Evolutionary conservation across 169 alveolate genomes (phyloP), one percentile per base, ranked within the genome.

Genomic region (Eimeria sp.): DNA sequence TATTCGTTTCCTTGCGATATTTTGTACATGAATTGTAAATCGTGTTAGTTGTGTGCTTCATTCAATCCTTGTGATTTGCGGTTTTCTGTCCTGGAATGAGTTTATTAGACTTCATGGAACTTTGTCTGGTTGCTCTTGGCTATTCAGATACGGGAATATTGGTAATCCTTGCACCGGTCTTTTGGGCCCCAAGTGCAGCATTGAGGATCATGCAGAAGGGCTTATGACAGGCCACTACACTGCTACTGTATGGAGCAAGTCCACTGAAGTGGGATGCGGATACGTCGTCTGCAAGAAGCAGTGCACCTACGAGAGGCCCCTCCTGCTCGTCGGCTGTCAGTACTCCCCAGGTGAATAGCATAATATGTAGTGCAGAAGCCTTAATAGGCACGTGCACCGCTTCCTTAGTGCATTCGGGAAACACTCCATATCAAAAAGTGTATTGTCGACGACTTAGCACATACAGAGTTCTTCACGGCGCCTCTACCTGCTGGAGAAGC

Each of bases 141-240:
- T 34, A 61, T 22, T 18, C 83, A 91, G 95, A 54, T 61, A 58
- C 65, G 95, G 91, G 5, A 51, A 34, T 10, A 34, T 76, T 43
- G 95, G 95, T 5, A 91, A 91, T 75, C 82, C 91, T 61, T 91
- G 95, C 91, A 61, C 95, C 34, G 91, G 67, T 30, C 4, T 72
- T 5, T 22, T 72, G 95, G 72, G 86, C 16, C 72, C 82, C 65
- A 57, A 58, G 80, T 91, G 95, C 40, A 80, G 87, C 70, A 58
- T 58, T 20, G 87, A 67, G 27, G 1, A 2, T 9, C 95, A 91
- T 43, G 95, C 95, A 57, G 11, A 16, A 3, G 95, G 95, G 22
- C 67, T 91, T 30, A 91, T 76, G 95, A 76, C 91, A 6, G 95
- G 95, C 45, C 95, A 91, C 82, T 91, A 14, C 83, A 76, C 91